Base-by-base conservation (phyloP, 768 basidiomycete species). In the Tubosaeta sp. region DNA sequence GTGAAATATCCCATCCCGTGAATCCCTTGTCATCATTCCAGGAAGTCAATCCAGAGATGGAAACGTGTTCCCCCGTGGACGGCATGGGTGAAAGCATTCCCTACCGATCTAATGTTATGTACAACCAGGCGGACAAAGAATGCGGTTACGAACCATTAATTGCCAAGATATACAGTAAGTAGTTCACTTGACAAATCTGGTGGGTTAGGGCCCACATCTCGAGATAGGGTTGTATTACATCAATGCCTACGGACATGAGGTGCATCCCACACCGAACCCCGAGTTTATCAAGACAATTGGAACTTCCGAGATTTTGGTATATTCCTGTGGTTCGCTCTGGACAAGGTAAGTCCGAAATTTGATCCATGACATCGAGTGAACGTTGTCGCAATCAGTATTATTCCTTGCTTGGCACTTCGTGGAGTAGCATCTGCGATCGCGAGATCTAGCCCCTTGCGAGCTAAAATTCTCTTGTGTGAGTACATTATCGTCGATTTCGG, bases 271-370 rank as follows among this genome's bases (percentile, higher is more conserved):
- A 36, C 92, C 94, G 0, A 95, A 94, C 65, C 80, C 84, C 2
- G 89, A 88, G 38, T 91, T 85, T 62, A 63, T 97, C 44, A 68
- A 79, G 12, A 78, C 79, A 46, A 71, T 95, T 10, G 68, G 70
- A 4, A 70, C 75, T 27, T 79, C 79, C 49, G 81, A 88, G 55
- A 72, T 87, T 3, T 72, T 97, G 25, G 83, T 97, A 3, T 96
- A 95, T 65, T 94, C 91, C 3, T 94, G 93, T 63, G 94, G 94
- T 6, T 95, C 93, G 2, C 72, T 97, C 8, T 97, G 91, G 91
- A 97, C 94, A 13, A 92, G 89, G 90, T 85, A 47, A 44, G 75
- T 38, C 43, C 41, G 8, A 25, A 25, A 38, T 59, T 52, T 30
- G 24, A 25, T 53, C 27, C 34, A 25, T 41, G 14, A 19, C 46